Percentiles rank a stretch among this genome's conserved stretches.
These are phyloP conservation scores for Leishmania lainsoni DNA, from an alignment of 208 protist genomes.

Conservation along the genomic window DNA sequence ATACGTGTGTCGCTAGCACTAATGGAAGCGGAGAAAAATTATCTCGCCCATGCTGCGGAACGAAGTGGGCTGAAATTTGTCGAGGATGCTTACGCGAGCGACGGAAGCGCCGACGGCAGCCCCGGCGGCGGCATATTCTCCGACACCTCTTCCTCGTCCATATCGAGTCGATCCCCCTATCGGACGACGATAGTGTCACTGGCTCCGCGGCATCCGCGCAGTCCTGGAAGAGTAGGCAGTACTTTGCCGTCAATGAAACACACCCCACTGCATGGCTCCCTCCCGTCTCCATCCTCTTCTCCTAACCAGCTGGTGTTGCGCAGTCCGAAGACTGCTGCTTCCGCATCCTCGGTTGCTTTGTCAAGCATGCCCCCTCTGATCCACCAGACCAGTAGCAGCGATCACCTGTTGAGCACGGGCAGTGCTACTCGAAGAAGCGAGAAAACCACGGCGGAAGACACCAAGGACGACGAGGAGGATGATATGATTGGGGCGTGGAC, in stretches of 20 bases:
- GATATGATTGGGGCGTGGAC: background rate
- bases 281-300: slow-evolving; percentile 1
- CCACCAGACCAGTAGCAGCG: background rate
- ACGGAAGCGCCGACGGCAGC: slow-evolving; percentile 8
- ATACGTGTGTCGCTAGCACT: slow-evolving; percentile 19
- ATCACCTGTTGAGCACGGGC: background rate
- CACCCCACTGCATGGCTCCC: slow-evolving; percentile 14
- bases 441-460: background rate
- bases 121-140: background rate
- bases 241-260: background rate
- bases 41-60: slow-evolving; percentile 19
- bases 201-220: background rate
- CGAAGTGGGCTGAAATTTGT: slow-evolving; percentile 41
- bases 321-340: background rate
- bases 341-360: background rate
- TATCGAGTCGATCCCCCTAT: background rate
- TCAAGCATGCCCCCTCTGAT: background rate
- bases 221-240: background rate
- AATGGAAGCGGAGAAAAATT: slow-evolving; percentile 27
- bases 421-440: background rate
- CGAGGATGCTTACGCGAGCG: slow-evolving; percentile 40
- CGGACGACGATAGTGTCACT: background rate
- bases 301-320: background rate
- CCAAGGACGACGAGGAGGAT: slow-evolving; percentile 14
- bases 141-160: background rate